Evolutionary conservation across 768 basidiomycete genomes (phyloP).

Genomic region (Boletus rufocinnamomeus): DNA sequence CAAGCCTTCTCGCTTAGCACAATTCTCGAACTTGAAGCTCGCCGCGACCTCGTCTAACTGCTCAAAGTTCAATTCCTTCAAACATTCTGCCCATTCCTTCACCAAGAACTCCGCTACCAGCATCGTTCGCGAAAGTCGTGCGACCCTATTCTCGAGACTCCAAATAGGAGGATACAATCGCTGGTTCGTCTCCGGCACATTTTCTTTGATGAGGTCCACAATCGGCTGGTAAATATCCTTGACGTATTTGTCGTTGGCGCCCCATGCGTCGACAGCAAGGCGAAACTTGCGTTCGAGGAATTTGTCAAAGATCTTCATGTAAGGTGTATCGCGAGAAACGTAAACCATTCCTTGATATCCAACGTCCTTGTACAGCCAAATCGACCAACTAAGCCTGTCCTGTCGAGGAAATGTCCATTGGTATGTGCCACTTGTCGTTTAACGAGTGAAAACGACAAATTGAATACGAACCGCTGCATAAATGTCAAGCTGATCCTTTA

Average conservation of each 20-base stretch:
- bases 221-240: too few relatives aligned
- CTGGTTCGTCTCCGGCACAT: too few relatives aligned
- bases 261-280: too few relatives aligned
- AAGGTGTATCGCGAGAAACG: constrained; percentile 31
- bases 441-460: background rate
- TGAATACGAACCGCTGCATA: background rate
- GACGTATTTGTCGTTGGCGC: too few relatives aligned
- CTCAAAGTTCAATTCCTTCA: constrained; percentile 29
- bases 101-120: constrained; percentile 38
- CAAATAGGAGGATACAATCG: constrained; percentile 2
- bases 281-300: too few relatives aligned
- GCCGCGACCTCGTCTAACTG: constrained; percentile 44
- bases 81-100: constrained; percentile 26
- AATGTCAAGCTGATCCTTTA: background rate
- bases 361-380: background rate
- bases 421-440: background rate
- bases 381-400: too few relatives aligned
- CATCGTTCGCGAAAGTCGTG: constrained; percentile 34
- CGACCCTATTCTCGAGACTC: constrained; percentile 33
- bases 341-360: constrained; percentile 39
- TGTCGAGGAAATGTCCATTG: background rate
- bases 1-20: constrained; percentile 33
- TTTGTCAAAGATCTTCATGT: too few relatives aligned
- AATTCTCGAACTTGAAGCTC: constrained; percentile 45
- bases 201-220: too few relatives aligned